Percentiles rank a stretch among this genome's conserved stretches.
Conservation (phyloP, 2,329 filamentous ascomycete genomes). For the Huntiella savannae region DNA sequence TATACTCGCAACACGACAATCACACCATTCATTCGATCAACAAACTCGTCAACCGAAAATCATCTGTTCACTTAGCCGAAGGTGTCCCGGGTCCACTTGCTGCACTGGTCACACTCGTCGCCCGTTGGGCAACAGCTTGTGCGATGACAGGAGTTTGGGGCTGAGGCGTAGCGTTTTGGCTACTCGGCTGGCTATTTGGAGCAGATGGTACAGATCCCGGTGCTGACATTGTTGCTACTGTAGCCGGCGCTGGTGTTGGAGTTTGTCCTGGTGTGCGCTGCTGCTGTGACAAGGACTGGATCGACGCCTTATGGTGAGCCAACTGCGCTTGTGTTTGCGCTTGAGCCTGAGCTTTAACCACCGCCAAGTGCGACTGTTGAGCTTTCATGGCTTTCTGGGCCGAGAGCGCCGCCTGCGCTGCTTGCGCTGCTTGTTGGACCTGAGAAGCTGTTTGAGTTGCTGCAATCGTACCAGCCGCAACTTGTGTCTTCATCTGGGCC, state of each 20-base stretch:
- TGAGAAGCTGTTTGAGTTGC: constrained; percentile 8
- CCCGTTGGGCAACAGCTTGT: constrained; percentile 5
- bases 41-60: neutral
- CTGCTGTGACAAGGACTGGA: constrained; percentile 9
- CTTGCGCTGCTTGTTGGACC: constrained; percentile 11
- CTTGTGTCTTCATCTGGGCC: constrained; percentile 6
- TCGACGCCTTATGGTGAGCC: constrained; percentile 10
- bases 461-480: constrained; percentile 9
- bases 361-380: neutral
- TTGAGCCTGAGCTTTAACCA: constrained; percentile 6
- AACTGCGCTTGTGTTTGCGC: neutral
- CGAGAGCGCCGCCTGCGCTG: constrained; percentile 10
- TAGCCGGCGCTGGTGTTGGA: neutral
- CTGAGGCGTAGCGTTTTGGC: neutral
- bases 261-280: constrained; percentile 11
- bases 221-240: constrained; percentile 4
- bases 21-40: too few species aligned
- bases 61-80: constrained; percentile 2
- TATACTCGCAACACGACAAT: too few species aligned
- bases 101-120: constrained; percentile 20
- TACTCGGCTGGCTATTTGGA: neutral
- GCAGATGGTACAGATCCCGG: constrained; percentile 2
- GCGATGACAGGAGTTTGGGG: constrained; percentile 9
- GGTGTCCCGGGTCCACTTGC: constrained; percentile 20
- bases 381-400: constrained; percentile 8